Evolutionary conservation across 495 filamentous ascomycete species (phyloP), one percentile per base, ranked within the genome.

Genomic region (Aspergillus diversus): DNA sequence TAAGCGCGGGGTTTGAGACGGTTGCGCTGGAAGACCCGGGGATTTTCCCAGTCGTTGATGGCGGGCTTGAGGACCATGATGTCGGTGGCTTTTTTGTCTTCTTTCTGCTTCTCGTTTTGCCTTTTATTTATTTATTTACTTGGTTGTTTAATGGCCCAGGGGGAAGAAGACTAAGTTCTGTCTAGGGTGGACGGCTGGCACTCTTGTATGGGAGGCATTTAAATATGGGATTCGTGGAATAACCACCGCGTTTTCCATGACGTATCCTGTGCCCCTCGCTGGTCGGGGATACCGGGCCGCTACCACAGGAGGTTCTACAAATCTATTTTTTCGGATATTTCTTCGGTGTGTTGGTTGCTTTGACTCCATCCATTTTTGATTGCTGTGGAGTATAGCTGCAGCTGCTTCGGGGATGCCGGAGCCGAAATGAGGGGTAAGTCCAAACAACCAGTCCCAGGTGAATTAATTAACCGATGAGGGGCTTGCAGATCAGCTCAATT

Each of bases 1-100:
- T 88, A 82, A 15, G 83, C 78, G 16, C 87, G 83, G n/a, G 88
- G 81, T 55, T 82, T 80, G 5, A 90, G 74, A 5, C 82, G 86
- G 66, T 89, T 89, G 55, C 83, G 80, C 62, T 88, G 86, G 64
- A 90, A 78, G 55, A 90, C 77, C 7, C 43, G 57, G 33, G 65
- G 67, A 48, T 70, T 72, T 58, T 63, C 61, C 54, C 55, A 63
- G 55, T 63, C 61, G 48, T 57, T 57, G 48, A 33, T 16, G 16
- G 55, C 13, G 9, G 21, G 27, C 27, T 47, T 43, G 35, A 43
- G 13, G 46, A 34, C 62, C 27, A 61, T 50, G 47, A 8, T 49
- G 5, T 43, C 9, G 39, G 8, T 43, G 8, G 39, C 9, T 43
- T 43, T 43, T 43, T 43, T 43, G 8, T 43, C 15, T 43, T 43